Base-by-base conservation (phyloP, 2,329 filamentous ascomycete genomes). In the Alternaria novae-zelandiae region DNA sequence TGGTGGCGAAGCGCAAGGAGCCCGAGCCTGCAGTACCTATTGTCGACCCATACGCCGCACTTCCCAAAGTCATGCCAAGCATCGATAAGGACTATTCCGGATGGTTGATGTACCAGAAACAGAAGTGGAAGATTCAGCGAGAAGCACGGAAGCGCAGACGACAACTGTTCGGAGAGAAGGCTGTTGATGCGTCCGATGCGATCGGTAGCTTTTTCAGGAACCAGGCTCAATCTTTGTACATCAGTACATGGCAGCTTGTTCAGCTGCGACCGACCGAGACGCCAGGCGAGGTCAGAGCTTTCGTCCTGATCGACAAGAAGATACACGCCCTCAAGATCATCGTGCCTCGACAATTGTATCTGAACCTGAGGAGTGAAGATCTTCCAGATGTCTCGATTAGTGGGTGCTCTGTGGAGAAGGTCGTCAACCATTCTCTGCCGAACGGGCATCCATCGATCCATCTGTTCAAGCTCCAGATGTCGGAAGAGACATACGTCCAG, bases 101-200 rank as follows among this genome's bases (percentile, higher is more conserved):
- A 0, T 99, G 97, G 84, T 80, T 99, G 57, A 87, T 91, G 74
- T 98, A 98, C 74, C 96, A 99, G 78, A 99, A 99, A 81, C 89
- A 94, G 82, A 99, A 99, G 81, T 99, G 96, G 96, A 97, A 95
- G 83, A 91, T 98, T 41, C 96, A 99, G 78, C 97, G 94, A 75
- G 91, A 97, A 78, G 94, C 95, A 32, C 89, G 96, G 21, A 86
- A 90, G 64, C 90, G 95, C 46, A 87, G 96, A 67, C 88, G 95
- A 53, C 96, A 99, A 78, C 84, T 99, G 1, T 99, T 99, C 73
- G 96, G 96, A 63, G 95, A 99, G 73, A 90, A 91, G 61, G 87
- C 90, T 11, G 85, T 84, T 53, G 83, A 87, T 70, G 82, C 86
- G 13, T 84, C 85, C 3, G 88, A 90, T 75, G 85, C 86, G 0